A percentile compares a stretch with the other conserved stretches of the same genome.
phyloP scores from a whole-genome alignment of 345 rosid genomes.

The Reutealis trisperma region DNA sequence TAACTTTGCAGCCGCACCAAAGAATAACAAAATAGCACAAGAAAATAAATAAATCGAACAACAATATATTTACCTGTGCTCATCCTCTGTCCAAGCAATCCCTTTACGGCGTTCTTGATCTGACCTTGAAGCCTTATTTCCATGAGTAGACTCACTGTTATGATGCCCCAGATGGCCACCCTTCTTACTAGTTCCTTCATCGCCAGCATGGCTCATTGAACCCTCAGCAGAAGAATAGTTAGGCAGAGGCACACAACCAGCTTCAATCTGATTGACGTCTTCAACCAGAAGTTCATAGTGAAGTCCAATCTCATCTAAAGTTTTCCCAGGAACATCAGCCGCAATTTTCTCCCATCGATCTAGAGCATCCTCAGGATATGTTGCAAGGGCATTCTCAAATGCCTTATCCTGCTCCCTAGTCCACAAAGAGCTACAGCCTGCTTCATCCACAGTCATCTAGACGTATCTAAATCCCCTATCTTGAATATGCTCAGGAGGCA shows the following conservation, averaged over 20 bases:
- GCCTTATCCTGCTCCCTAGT: conserved; percentile 85
- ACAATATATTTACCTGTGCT: conserved; percentile 41
- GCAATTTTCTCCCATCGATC: conserved; percentile 82
- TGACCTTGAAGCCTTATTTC: conserved; percentile 71
- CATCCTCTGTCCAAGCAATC: conserved; percentile 98
- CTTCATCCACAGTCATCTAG: conserved; percentile 56
- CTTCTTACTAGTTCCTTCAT: conserved; percentile 77
- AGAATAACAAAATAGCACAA: neutral
- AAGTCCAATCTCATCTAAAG: conserved; percentile 68
- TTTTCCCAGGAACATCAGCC: conserved; percentile 75
- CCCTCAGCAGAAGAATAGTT: conserved; percentile 60
- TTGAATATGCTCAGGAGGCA: conserved; percentile 16
- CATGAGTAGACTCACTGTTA: conserved; percentile 65
- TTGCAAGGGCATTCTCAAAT: conserved; percentile 85
- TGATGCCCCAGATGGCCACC: conserved; percentile 53
- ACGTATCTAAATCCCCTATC: conserved; percentile 23
- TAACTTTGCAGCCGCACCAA: neutral
- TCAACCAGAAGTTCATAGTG: conserved; percentile 84
- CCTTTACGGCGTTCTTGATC: conserved; percentile 98
- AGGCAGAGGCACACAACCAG: conserved; percentile 89
- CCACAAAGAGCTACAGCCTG: conserved; percentile 63
- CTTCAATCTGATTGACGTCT: conserved; percentile 76
- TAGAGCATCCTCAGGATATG: conserved; percentile 57
- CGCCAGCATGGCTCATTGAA: conserved; percentile 58
- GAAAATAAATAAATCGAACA: neutral